phyloP scores from a whole-genome alignment of 495 filamentous ascomycete genomes.

The Penicillium riverlandense region DNA sequence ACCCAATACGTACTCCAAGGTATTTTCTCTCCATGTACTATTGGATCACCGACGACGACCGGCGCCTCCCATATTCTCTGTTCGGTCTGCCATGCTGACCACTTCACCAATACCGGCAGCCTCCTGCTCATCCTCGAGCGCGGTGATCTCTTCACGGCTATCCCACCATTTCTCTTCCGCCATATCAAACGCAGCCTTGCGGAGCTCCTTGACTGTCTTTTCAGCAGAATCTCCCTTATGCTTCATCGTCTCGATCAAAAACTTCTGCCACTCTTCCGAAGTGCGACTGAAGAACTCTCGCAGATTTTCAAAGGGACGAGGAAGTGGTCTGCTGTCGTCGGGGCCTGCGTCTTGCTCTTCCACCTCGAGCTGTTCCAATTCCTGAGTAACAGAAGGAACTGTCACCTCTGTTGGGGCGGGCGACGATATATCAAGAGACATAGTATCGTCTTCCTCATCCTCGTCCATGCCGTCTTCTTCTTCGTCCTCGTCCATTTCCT shows the following conservation, averaged over 20 bases:
- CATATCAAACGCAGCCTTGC: slow-evolving; percentile 77
- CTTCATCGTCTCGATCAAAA: slow-evolving; percentile 61
- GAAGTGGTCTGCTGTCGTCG: slow-evolving; percentile 40
- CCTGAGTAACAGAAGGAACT: slow-evolving; percentile 39
- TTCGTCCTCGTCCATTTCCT: slow-evolving; percentile 64
- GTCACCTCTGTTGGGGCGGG: slow-evolving; percentile 29
- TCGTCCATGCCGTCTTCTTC: slow-evolving; percentile 53
- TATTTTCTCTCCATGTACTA: not conserved
- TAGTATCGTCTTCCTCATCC: slow-evolving; percentile 31
- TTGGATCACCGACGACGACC: slow-evolving; percentile 48
- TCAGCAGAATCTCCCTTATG: slow-evolving; percentile 44
- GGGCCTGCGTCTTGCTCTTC: slow-evolving; percentile 47
- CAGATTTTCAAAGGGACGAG: slow-evolving; percentile 84
- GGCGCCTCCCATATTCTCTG: slow-evolving; percentile 47
- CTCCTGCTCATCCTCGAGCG: slow-evolving; percentile 92
- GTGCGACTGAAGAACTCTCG: slow-evolving; percentile 90
- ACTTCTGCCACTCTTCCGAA: slow-evolving; percentile 81
- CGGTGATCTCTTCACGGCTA: slow-evolving; percentile 87
- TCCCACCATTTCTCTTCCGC: slow-evolving; percentile 99
- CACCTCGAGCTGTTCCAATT: slow-evolving; percentile 55
- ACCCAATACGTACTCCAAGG: too few relatives aligned
- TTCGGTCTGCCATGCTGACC: slow-evolving; percentile 71
- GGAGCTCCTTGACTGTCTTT: slow-evolving; percentile 82
- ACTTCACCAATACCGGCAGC: slow-evolving; percentile 93
- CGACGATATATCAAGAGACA: slow-evolving; percentile 33